Conservation (phyloP, 2,329 filamentous ascomycete genomes). For the Ascochyta rabiei region DNA sequence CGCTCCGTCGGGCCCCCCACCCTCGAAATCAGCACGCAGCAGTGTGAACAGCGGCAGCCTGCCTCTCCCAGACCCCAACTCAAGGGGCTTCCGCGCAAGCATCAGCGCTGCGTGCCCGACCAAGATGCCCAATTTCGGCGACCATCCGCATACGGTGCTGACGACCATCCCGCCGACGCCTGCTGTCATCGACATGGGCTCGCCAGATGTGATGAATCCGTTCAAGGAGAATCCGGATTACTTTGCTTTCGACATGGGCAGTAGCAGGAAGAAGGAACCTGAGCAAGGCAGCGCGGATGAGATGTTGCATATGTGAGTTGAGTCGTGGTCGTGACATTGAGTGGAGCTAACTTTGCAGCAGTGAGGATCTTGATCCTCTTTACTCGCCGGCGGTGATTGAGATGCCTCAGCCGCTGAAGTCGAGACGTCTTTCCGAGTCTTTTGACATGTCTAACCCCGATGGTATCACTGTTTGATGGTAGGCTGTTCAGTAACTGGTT, state of each 20-base stretch:
- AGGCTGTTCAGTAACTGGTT: neutral
- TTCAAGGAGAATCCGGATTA: conserved; percentile 46
- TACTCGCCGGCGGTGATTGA: conserved; percentile 30
- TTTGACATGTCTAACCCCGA: conserved; percentile 24
- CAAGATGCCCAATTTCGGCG: conserved; percentile 42
- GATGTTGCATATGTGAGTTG: conserved; percentile 37
- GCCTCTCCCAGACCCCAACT: conserved; percentile 39
- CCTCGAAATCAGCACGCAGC: conserved; percentile 29
- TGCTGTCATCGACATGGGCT: conserved; percentile 22
- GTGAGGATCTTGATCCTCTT: conserved; percentile 40
- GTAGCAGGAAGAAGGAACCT: conserved; percentile 15
- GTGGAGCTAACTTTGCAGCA: conserved; percentile 12
- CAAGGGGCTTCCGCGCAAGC: conserved; percentile 34
- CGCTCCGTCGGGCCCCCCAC: conserved; percentile 24
- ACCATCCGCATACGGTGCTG: conserved; percentile 41
- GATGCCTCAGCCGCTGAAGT: conserved; percentile 28
- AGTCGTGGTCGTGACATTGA: neutral
- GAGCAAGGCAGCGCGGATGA: conserved; percentile 22
- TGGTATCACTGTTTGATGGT: conserved; percentile 5
- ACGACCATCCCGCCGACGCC: conserved; percentile 52
- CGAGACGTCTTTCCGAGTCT: conserved; percentile 29
- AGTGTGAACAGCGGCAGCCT: conserved; percentile 4
- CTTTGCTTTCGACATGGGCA: conserved; percentile 36
- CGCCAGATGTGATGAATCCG: conserved; percentile 38
- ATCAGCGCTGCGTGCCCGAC: conserved; percentile 49